phyloP scores from a whole-genome alignment of 257 asterid genomes.

The Nemophila menziesii region DNA sequence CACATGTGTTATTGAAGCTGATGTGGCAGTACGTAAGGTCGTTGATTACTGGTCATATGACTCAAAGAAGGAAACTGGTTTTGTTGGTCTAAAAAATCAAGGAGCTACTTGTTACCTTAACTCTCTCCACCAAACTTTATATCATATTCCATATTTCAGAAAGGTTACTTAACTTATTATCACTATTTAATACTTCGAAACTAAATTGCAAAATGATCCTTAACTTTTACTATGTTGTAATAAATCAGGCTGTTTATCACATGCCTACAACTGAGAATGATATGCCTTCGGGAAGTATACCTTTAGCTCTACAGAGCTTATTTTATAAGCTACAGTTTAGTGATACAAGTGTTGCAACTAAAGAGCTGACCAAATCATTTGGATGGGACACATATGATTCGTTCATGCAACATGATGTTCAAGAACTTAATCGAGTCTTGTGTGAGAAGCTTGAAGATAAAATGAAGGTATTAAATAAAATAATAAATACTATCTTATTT shows the following conservation, averaged over 20 bases:
- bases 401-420: constrained; percentile 83
- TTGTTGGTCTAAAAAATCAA: constrained; percentile 15
- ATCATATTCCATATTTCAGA: constrained; percentile 17
- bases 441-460: constrained; percentile 87
- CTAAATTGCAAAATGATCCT: constrained; percentile 10
- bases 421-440: constrained; percentile 76
- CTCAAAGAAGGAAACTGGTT: constrained; percentile 44
- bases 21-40: constrained; percentile 55
- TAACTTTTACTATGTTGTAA: constrained; percentile 1
- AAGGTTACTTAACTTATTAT: constrained; percentile 7
- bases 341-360: constrained; percentile 73
- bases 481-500: constrained; percentile 1
- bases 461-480: constrained; percentile 87
- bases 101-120: constrained; percentile 19
- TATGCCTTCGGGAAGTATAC: constrained; percentile 72
- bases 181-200: not conserved
- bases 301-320: constrained; percentile 75
- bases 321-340: constrained; percentile 78
- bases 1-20: constrained; percentile 48
- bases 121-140: constrained; percentile 13
- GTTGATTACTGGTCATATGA: constrained; percentile 56
- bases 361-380: constrained; percentile 76
- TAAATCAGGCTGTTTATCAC: constrained; percentile 73
- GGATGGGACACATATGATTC: constrained; percentile 85
- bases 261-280: constrained; percentile 87